Evolutionary conservation across 2,329 filamentous ascomycete species (phyloP).

Genomic region (Fusarium foetens): DNA sequence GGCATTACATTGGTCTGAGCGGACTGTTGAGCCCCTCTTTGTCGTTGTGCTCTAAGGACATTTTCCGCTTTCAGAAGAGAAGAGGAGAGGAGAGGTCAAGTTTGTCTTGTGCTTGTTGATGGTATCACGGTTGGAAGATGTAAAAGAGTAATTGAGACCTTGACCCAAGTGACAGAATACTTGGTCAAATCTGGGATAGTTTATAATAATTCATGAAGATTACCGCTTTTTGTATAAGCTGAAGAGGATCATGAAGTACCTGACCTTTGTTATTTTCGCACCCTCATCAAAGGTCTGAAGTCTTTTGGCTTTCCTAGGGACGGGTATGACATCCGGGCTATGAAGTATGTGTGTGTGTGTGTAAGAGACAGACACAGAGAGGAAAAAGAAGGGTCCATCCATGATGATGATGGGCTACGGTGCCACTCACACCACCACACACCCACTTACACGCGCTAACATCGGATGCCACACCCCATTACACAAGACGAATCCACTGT

Average conservation of each 20-base stretch:
- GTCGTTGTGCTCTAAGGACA: slow-evolving; percentile 3
- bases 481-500: slow-evolving; percentile 22
- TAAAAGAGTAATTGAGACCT: not conserved
- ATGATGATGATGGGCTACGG: slow-evolving; percentile 22
- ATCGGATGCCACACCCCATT: slow-evolving; percentile 20
- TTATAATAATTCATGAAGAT: not conserved
- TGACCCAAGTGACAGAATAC: not conserved
- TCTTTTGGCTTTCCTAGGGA: not conserved
- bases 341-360: not conserved
- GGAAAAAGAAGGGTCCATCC: slow-evolving; percentile 39
- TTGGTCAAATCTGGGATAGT: not conserved
- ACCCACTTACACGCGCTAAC: not conserved
- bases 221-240: not conserved
- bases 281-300: not conserved
- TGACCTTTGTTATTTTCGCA: not conserved
- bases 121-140: not conserved
- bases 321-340: slow-evolving; percentile 15
- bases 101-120: slow-evolving; percentile 23
- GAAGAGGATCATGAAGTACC: not conserved
- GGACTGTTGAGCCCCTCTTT: slow-evolving; percentile 27
- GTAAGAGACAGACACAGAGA: not conserved
- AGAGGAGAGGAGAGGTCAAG: not conserved
- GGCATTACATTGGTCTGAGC: slow-evolving; percentile 31
- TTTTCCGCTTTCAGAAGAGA: not conserved
- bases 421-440: slow-evolving; percentile 18